These are phyloP conservation scores for Stachybotrys elegans DNA, from an alignment of 2,329 filamentous ascomycete genomes.

Conservation along the genomic window DNA sequence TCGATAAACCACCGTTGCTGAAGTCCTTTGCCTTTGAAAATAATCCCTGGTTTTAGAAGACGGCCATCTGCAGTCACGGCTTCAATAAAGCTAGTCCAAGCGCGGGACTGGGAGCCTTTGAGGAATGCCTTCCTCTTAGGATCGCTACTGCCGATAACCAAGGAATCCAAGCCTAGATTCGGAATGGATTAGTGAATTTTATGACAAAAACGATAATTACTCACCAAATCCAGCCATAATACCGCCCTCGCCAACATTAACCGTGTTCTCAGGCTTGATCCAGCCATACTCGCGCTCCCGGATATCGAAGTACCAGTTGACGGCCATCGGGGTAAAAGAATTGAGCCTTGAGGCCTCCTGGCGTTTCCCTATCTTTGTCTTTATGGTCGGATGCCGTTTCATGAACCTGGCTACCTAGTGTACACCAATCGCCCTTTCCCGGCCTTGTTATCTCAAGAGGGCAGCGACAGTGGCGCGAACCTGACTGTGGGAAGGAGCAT, in stretches of 20 bases:
- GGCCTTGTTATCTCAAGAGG: not conserved
- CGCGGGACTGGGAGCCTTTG: slow-evolving; percentile 6
- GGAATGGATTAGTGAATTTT: not conserved
- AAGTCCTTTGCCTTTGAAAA: slow-evolving; percentile 9
- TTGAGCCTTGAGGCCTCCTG: slow-evolving; percentile 3
- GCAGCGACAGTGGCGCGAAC: slow-evolving; percentile 1
- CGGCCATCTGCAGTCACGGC: slow-evolving; percentile 5
- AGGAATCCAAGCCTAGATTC: not conserved
- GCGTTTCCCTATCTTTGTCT: slow-evolving; percentile 3
- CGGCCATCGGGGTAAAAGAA: slow-evolving; percentile 3
- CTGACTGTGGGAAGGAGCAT: slow-evolving; percentile 8
- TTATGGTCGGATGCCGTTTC: slow-evolving; percentile 1
- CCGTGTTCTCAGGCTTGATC: slow-evolving; percentile 5
- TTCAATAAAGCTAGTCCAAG: slow-evolving; percentile 8
- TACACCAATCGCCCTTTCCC: not conserved
- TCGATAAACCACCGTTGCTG: slow-evolving; percentile 9
- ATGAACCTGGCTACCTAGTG: slow-evolving; percentile 4
- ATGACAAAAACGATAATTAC: not conserved
- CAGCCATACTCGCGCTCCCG: slow-evolving; percentile 1
- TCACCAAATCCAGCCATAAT: slow-evolving; percentile 3
- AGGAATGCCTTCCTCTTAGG: slow-evolving; percentile 4
- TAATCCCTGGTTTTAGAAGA: slow-evolving; percentile 5
- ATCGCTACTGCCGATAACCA: slow-evolving; percentile 6
- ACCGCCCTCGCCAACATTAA: slow-evolving; percentile 5
- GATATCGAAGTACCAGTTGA: slow-evolving; percentile 3